phyloP scores from a whole-genome alignment of 148 eudicot genomes.

The Simmondsia chinensis region DNA sequence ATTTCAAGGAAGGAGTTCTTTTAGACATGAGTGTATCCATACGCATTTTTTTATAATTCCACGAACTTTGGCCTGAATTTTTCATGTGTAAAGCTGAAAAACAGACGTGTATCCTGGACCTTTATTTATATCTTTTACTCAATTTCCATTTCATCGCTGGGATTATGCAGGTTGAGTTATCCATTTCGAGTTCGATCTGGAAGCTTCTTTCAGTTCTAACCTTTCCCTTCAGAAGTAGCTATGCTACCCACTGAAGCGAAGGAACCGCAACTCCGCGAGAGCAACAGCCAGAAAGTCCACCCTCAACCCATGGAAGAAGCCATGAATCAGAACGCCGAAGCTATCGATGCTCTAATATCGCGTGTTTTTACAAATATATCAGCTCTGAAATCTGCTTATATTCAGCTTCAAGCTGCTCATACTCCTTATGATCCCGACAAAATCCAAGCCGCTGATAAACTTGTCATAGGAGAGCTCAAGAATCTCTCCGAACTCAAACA shows the following conservation, averaged over 20 bases:
- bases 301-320: conserved; percentile 98
- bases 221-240: conserved; percentile 34
- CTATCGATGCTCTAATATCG: conserved; percentile 71
- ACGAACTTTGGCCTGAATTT: no score
- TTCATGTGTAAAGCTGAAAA: no score
- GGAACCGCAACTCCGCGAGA: conserved; percentile 80
- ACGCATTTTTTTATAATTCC: no score
- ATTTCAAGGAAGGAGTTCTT: no score
- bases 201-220: conserved; percentile 14
- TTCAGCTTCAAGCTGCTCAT: conserved; percentile 90
- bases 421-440: conserved; percentile 97
- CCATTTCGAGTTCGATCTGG: conserved; percentile 12
- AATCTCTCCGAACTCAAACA: conserved; percentile 88
- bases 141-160: no score
- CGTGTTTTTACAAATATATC: conserved; percentile 68
- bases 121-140: no score
- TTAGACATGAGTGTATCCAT: no score
- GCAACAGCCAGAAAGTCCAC: conserved; percentile 91
- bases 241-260: conserved; percentile 86
- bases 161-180: conserved; percentile 19
- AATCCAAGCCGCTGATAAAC: conserved; percentile 92
- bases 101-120: no score
- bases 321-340: conserved; percentile 66
- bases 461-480: conserved; percentile 82
- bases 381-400: conserved; percentile 80